These are phyloP conservation scores for Ceratocystis alfenasii DNA, from an alignment of 2,329 filamentous ascomycete species.

Conservation along the genomic window DNA sequence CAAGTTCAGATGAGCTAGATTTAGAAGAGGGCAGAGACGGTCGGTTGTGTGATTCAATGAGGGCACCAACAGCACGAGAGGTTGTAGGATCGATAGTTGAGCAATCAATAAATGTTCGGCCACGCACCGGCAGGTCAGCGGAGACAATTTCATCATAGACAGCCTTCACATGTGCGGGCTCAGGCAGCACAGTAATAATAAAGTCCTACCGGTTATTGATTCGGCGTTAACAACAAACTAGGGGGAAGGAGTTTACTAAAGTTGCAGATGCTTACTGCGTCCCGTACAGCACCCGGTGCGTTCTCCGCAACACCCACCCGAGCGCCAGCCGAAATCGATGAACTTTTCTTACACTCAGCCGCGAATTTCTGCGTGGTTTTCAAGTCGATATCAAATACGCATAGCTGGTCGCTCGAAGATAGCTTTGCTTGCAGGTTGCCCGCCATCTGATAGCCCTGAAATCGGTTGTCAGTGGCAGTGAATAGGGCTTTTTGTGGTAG, in stretches of 20 bases:
- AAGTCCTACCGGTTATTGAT: conserved; percentile 48
- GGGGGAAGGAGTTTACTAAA: conserved; percentile 22
- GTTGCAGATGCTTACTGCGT: conserved; percentile 37
- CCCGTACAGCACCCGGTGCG: conserved; percentile 38
- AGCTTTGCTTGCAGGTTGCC: conserved; percentile 49
- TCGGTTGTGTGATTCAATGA: conserved; percentile 50
- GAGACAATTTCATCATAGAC: conserved; percentile 70
- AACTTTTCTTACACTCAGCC: conserved; percentile 33
- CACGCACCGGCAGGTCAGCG: conserved; percentile 38
- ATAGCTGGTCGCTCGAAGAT: conserved; percentile 38
- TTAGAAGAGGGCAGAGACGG: conserved; percentile 32
- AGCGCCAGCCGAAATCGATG: conserved; percentile 36
- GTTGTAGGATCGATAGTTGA: conserved; percentile 91
- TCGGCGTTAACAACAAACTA: conserved; percentile 7
- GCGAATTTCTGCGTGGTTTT: conserved; percentile 37
- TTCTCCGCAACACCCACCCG: conserved; percentile 29
- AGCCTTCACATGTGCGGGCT: conserved; percentile 72
- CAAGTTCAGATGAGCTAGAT: too few relatives aligned
- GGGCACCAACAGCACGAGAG: conserved; percentile 63
- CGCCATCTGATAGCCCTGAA: conserved; percentile 50
- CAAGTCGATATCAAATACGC: conserved; percentile 46
- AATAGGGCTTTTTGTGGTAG: neutral
- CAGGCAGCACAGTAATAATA: conserved; percentile 79
- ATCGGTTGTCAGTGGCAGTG: neutral
- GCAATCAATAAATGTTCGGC: conserved; percentile 83